Base-by-base conservation (phyloP, 345 rosid species). In the Citrus sp. region DNA sequence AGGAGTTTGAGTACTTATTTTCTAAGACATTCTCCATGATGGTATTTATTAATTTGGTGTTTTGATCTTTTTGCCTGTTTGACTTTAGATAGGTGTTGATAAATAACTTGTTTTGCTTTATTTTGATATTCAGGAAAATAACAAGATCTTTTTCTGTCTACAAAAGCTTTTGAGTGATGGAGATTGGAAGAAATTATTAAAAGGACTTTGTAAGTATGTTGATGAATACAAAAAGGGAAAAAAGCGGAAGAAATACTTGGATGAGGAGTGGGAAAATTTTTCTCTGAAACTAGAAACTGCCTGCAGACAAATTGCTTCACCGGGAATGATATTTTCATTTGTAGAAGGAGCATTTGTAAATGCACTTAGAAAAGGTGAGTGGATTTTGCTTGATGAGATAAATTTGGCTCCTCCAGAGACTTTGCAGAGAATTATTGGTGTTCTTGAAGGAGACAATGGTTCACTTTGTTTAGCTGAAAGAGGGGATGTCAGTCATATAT, bases 321-420 rank as follows among this genome's bases (percentile, higher is more conserved):
- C 94, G 80, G 98, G 97, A 80, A 90, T 93, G 97, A 73, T 91
- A 54, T 95, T 95, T 84, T 89, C 96, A 30, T 95, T 95, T 85
- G 94, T 95, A n/a, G 99, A 95, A 84, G 99, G 99, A 70, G 96
- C 97, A 65, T 93, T 95, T 85, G 87, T 95, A 35, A 89, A 89
- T 78, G 97, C 99, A 62, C 94, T 95, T 54, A 85, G 91, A 88
- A 90, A 90, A 62, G 99, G 98, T 59, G 89, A 88, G 69, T 95
- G 99, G 99, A 88, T 95, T 86, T 83, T 95, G 90, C 97, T 95
- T 74, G 99, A 95, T 82, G 99, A 95, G 89, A 89, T 95, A 79
- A 95, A 95, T 85, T 87, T 95, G 84, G 98, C 99, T 73, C 95
- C 99, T 73, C 90, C 97, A 3, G 99, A 95, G 90, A 89, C 91